phyloP scores from a whole-genome alignment of 257 asterid genomes.

The Lycium barbarum region DNA sequence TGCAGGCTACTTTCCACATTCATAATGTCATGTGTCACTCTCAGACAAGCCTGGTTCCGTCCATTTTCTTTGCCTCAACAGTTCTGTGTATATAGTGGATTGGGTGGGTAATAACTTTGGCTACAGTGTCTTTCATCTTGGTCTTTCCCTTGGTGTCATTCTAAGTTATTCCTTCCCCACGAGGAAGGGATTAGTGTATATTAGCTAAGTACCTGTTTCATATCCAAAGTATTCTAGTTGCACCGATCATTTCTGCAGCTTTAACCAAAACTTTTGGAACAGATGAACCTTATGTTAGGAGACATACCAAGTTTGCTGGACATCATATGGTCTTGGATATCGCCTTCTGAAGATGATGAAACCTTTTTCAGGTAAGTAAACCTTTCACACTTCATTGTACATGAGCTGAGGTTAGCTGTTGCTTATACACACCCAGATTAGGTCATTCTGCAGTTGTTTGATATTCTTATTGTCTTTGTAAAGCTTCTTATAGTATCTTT shows the following conservation, averaged over 20 bases:
- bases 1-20: background rate
- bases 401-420: background rate
- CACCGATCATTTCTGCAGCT: background rate
- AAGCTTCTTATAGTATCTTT: slow-evolving; percentile 8
- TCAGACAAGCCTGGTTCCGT: background rate
- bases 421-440: background rate
- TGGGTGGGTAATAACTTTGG: background rate
- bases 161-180: background rate
- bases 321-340: slow-evolving; percentile 93
- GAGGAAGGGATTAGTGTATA: background rate
- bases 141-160: background rate
- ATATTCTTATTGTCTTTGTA: background rate
- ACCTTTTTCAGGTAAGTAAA: slow-evolving; percentile 69
- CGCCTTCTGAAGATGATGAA: slow-evolving; percentile 76
- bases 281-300: slow-evolving; percentile 97
- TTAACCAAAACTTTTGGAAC: slow-evolving; percentile 52
- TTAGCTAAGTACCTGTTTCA: background rate
- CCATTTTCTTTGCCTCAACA: background rate
- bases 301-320: slow-evolving; percentile 88
- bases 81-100: background rate
- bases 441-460: background rate
- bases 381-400: slow-evolving; percentile 29
- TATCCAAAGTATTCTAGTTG: background rate
- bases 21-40: background rate
- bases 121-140: background rate